Percentiles rank a stretch among this genome's conserved stretches.
phyloP scores from a whole-genome alignment of 1,139 yeast species.

The Candida tropicalis region DNA sequence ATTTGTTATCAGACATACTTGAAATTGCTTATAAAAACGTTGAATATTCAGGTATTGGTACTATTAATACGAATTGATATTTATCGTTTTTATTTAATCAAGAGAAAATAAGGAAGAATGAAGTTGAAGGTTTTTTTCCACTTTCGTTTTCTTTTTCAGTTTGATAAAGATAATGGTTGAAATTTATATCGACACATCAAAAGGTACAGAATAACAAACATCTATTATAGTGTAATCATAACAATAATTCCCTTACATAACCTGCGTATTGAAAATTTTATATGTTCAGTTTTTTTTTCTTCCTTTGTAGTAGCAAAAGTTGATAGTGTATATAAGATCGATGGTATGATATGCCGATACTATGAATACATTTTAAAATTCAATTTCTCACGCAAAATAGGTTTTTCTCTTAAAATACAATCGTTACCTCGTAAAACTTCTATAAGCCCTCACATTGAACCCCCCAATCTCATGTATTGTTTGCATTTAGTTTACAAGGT shows the following conservation, averaged over 20 bases:
- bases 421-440: no score
- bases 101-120: not conserved
- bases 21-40: no score
- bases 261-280: not conserved
- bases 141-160: not conserved
- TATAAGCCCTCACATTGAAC: no score
- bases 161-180: not conserved
- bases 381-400: no score
- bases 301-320: no score
- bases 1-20: conserved; percentile 3
- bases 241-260: not conserved
- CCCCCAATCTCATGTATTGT: no score
- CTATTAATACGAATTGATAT: no score
- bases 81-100: not conserved
- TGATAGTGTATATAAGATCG: no score
- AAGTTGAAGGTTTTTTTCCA: not conserved
- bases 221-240: not conserved
- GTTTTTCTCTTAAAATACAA: no score
- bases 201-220: conserved; percentile 2
- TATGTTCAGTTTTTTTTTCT: not conserved
- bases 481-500: no score
- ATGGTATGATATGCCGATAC: conserved; percentile 1
- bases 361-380: no score
- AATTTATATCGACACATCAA: not conserved
- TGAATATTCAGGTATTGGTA: no score